Evolutionary conservation across 139 green algal species (phyloP).

Genomic region (Penium margaritaceum): DNA sequence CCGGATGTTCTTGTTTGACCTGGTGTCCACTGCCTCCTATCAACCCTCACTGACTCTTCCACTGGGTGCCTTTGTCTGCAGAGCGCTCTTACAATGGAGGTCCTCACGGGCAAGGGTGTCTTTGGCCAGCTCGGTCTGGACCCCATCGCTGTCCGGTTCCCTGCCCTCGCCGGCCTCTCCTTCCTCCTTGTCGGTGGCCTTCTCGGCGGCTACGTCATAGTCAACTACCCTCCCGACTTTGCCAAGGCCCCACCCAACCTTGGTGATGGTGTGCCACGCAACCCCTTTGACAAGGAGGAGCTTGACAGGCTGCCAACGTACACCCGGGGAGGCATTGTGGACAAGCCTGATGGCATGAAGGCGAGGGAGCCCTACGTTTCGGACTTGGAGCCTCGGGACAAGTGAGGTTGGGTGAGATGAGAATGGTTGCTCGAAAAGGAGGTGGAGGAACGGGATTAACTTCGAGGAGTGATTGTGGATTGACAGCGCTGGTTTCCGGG

Average conservation of each 20-base stretch:
- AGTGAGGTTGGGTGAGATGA: no score
- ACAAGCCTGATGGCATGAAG: slow-evolving; percentile 13
- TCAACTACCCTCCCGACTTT: slow-evolving; percentile 39
- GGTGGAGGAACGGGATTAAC: no score
- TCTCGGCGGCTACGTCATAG: slow-evolving; percentile 22
- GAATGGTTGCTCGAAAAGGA: no score
- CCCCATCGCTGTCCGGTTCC: not conserved
- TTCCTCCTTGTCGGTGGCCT: slow-evolving; percentile 29
- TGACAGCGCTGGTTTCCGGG: no score
- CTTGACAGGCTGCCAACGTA: slow-evolving; percentile 20
- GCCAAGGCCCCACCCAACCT: slow-evolving; percentile 20
- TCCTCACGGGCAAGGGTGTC: slow-evolving; percentile 40
- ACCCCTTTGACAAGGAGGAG: slow-evolving; percentile 25
- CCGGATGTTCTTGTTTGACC: no score
- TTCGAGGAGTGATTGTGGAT: no score
- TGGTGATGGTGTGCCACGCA: slow-evolving; percentile 19
- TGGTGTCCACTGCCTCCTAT: no score
- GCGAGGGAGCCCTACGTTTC: slow-evolving; percentile 11
- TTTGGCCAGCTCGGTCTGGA: slow-evolving; percentile 29
- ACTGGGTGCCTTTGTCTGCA: no score
- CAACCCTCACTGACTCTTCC: no score
- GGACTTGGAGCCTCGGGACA: slow-evolving; percentile 15
- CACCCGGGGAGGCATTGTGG: slow-evolving; percentile 23
- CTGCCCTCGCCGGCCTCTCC: slow-evolving; percentile 17
- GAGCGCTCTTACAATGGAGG: slow-evolving; percentile 26